phyloP scores from a whole-genome alignment of 2,329 filamentous ascomycete genomes.

The Blastomyces emzantsi region DNA sequence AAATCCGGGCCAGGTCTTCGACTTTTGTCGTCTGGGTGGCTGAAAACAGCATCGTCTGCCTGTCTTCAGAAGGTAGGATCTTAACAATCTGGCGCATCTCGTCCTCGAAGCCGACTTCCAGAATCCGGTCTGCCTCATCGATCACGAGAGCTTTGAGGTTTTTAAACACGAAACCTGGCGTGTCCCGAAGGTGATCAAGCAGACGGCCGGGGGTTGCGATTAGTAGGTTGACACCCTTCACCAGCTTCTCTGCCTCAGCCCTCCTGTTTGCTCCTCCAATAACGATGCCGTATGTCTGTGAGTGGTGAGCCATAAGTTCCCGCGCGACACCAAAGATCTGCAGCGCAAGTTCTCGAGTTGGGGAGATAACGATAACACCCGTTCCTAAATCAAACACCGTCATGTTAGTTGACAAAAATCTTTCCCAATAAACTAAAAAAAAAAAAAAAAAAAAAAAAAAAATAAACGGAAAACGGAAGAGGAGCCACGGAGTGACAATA shows the following conservation, averaged over 20 bases:
- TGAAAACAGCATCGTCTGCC: slow-evolving; percentile 97
- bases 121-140: slow-evolving; percentile 91
- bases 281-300: slow-evolving; percentile 90
- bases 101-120: slow-evolving; percentile 97
- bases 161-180: slow-evolving; percentile 80
- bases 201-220: slow-evolving; percentile 90
- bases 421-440: slow-evolving; percentile 1
- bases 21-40: slow-evolving; percentile 98
- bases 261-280: slow-evolving; percentile 89
- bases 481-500: slow-evolving; percentile 16
- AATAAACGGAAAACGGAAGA: background rate
- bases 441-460: background rate
- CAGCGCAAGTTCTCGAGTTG: slow-evolving; percentile 84
- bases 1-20: slow-evolving; percentile 91
- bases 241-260: slow-evolving; percentile 87
- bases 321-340: slow-evolving; percentile 94
- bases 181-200: slow-evolving; percentile 90
- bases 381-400: slow-evolving; percentile 42
- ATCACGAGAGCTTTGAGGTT: slow-evolving; percentile 88
- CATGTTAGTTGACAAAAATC: background rate
- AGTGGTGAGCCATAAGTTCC: slow-evolving; percentile 87
- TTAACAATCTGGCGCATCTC: slow-evolving; percentile 97
- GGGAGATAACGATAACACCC: slow-evolving; percentile 85
- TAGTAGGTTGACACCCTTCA: slow-evolving; percentile 87
- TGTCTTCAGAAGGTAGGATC: slow-evolving; percentile 74